Evolutionary conservation across 129 eudicot species (phyloP).

Genomic region (Sambucus nigra): DNA sequence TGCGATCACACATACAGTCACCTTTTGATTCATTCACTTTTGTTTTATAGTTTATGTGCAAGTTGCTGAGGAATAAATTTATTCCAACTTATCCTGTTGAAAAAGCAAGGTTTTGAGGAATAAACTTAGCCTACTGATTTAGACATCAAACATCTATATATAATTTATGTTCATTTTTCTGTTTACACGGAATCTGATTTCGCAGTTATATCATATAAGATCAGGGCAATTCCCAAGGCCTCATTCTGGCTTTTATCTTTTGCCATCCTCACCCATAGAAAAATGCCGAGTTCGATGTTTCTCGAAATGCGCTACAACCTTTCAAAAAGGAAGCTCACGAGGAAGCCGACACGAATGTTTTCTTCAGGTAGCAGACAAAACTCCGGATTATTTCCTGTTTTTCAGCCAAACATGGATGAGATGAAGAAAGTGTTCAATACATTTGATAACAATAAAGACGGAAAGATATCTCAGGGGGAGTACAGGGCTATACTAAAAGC

Average conservation of each 20-base stretch:
- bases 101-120: slow-evolving; percentile 5
- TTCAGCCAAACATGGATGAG: slow-evolving; percentile 45
- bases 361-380: slow-evolving; percentile 40
- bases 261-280: not conserved
- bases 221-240: slow-evolving; percentile 4
- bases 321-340: slow-evolving; percentile 38
- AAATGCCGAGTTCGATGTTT: slow-evolving; percentile 50
- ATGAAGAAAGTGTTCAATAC: slow-evolving; percentile 58
- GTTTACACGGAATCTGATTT: not conserved
- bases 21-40: not conserved
- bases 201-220: not conserved
- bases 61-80: not conserved
- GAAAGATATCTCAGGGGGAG: slow-evolving; percentile 70
- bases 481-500: slow-evolving; percentile 64
- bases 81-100: not conserved
- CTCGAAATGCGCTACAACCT: slow-evolving; percentile 73
- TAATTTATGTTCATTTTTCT: not conserved
- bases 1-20: not conserved
- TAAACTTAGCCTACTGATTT: not conserved
- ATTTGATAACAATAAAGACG: slow-evolving; percentile 72
- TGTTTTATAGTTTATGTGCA: not conserved
- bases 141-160: not conserved
- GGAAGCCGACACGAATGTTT: slow-evolving; percentile 56
- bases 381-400: slow-evolving; percentile 34
- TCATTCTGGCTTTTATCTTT: not conserved